Conservation (phyloP, 1,139 yeast genomes). For the Nadsonia commutata region DNA sequence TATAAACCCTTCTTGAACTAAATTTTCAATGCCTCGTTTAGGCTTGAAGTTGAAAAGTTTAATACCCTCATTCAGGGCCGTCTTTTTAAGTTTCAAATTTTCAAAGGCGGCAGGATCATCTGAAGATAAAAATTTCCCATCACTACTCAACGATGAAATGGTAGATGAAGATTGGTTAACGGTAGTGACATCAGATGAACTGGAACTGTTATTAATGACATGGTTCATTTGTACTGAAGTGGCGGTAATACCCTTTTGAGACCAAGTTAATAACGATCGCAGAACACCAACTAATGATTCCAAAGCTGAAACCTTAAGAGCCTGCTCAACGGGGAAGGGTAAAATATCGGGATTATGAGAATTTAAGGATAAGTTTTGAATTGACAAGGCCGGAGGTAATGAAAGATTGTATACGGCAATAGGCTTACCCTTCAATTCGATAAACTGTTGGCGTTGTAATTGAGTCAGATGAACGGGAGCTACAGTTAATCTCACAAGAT, state of each 20-base stretch:
- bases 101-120: slow-evolving; percentile 85
- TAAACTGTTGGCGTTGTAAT: slow-evolving; percentile 50
- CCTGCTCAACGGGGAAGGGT: slow-evolving; percentile 40
- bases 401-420: slow-evolving; percentile 63
- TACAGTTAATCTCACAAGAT: slow-evolving; percentile 58
- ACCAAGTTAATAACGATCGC: slow-evolving; percentile 75
- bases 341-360: slow-evolving; percentile 46
- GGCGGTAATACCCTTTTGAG: slow-evolving; percentile 51
- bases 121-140: slow-evolving; percentile 4
- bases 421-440: slow-evolving; percentile 45
- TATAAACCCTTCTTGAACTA: slow-evolving; percentile 52
- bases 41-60: slow-evolving; percentile 75
- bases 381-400: slow-evolving; percentile 62
- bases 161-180: slow-evolving; percentile 6
- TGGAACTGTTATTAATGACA: slow-evolving; percentile 7
- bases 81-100: slow-evolving; percentile 67
- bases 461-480: slow-evolving; percentile 59
- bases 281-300: slow-evolving; percentile 72
- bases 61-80: slow-evolving; percentile 63
- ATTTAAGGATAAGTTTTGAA: slow-evolving; percentile 32
- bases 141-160: slow-evolving; percentile 5
- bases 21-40: slow-evolving; percentile 54
- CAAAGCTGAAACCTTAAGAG: slow-evolving; percentile 68
- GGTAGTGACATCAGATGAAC: slow-evolving; percentile 5
- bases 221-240: slow-evolving; percentile 6